Conservation (phyloP, 83 land plant genomes). For the Picea abies region DNA sequence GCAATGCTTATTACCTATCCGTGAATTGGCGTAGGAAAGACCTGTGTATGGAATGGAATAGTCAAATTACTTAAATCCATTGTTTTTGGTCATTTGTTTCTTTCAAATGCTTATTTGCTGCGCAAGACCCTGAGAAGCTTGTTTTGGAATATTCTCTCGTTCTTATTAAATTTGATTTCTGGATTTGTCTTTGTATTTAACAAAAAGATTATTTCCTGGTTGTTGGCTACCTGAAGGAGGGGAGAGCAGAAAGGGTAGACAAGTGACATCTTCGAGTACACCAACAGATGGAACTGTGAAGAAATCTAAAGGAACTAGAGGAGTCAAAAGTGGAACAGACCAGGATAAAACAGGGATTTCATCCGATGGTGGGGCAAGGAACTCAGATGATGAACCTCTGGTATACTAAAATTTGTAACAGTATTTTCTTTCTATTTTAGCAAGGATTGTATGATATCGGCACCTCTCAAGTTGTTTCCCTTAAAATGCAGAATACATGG, state of each 20-base stretch:
- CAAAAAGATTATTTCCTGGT: background rate
- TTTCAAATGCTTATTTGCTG: background rate
- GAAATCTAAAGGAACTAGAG: slow-evolving; percentile 5
- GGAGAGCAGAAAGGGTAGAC: background rate
- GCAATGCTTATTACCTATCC: background rate
- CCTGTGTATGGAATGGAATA: background rate
- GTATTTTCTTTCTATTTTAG: background rate
- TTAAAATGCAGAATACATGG: slow-evolving; percentile 17
- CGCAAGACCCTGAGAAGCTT: too few relatives aligned
- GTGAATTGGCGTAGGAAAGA: background rate
- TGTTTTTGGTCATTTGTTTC: background rate
- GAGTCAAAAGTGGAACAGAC: background rate
- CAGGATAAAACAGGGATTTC: slow-evolving; percentile 17
- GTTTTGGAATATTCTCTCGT: too few relatives aligned
- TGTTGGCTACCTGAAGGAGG: background rate
- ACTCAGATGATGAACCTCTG: slow-evolving; percentile 18
- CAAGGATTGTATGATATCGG: background rate
- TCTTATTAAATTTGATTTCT: background rate
- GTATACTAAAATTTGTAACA: background rate
- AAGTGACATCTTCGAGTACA: background rate
- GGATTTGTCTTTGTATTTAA: background rate
- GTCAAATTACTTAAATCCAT: background rate
- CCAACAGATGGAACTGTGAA: slow-evolving; percentile 13
- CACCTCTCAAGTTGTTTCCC: background rate
- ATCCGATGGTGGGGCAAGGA: slow-evolving; percentile 15